phyloP scores from a whole-genome alignment of 2,329 filamentous ascomycete genomes.

The Hypoxylon sp. region DNA sequence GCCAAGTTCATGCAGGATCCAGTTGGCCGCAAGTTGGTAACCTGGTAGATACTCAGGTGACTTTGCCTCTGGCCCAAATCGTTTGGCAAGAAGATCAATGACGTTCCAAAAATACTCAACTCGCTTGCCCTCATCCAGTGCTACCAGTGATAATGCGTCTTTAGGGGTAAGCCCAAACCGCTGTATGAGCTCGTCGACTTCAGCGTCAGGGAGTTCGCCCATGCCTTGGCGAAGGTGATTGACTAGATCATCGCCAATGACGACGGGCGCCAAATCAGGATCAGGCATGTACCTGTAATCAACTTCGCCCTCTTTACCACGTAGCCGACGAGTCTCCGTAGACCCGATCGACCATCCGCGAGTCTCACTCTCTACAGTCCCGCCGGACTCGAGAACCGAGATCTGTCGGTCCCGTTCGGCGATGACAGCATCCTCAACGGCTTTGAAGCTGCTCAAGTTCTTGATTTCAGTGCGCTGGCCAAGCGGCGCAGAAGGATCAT shows the following conservation, averaged over 20 bases:
- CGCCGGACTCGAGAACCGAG: constrained; percentile 78
- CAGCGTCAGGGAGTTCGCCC: constrained; percentile 77
- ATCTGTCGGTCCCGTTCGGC: constrained; percentile 94
- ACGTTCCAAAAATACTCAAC: constrained; percentile 85
- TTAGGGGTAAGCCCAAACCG: constrained; percentile 78
- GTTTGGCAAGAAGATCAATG: constrained; percentile 58
- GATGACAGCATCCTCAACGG: constrained; percentile 92
- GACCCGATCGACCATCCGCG: constrained; percentile 90
- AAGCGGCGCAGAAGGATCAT: constrained; percentile 61
- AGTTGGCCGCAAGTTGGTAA: constrained; percentile 67
- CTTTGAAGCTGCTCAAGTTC: constrained; percentile 94
- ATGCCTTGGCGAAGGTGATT: constrained; percentile 70
- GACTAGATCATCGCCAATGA: constrained; percentile 79
- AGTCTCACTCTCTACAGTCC: constrained; percentile 84
- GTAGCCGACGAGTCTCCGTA: constrained; percentile 81
- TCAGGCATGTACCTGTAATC: constrained; percentile 99
- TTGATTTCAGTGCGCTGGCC: constrained; percentile 97
- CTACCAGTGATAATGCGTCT: constrained; percentile 84
- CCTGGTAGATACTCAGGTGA: constrained; percentile 48
- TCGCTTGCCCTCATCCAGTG: constrained; percentile 81
- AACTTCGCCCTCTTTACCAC: constrained; percentile 95
- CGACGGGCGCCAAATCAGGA: constrained; percentile 84
- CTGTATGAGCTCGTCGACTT: constrained; percentile 70
- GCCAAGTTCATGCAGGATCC: constrained; percentile 81
- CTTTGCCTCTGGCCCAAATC: constrained; percentile 38